Conservation (phyloP, 1,284 basidiomycete species). For the Tylopilus sp. region DNA sequence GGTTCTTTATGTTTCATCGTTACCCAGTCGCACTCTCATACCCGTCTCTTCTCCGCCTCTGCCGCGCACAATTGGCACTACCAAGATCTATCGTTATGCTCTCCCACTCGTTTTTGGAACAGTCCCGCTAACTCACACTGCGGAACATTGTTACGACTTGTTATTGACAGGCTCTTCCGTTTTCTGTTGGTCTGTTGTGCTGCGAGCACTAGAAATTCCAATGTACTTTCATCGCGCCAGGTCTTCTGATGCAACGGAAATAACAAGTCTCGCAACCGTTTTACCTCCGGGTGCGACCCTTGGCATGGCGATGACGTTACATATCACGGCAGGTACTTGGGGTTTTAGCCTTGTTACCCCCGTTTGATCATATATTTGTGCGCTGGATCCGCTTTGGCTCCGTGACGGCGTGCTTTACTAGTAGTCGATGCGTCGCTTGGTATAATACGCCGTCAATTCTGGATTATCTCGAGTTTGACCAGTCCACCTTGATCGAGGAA, state of each 20-base stretch:
- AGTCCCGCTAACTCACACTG: slow-evolving; percentile 16
- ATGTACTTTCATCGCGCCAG: slow-evolving; percentile 32
- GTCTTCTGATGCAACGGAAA: slow-evolving; percentile 10
- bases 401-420: too few species aligned
- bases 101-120: slow-evolving; percentile 37
- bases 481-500: too few species aligned
- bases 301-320: too few species aligned
- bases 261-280: slow-evolving; percentile 2
- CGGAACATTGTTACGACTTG: slow-evolving; percentile 35
- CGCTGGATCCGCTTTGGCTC: neutral
- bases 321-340: too few species aligned
- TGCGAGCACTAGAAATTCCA: slow-evolving; percentile 21
- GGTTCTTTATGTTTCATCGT: slow-evolving; percentile 25
- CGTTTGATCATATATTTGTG: neutral
- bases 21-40: slow-evolving; percentile 39
- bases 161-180: slow-evolving; percentile 28
- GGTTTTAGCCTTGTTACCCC: neutral
- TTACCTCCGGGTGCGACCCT: neutral
- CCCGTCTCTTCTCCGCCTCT: slow-evolving; percentile 24
- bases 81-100: slow-evolving; percentile 40
- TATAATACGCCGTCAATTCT: too few species aligned
- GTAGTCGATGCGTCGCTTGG: too few species aligned
- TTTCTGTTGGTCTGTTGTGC: slow-evolving; percentile 21
- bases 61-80: slow-evolving; percentile 32
- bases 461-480: too few species aligned